These are phyloP conservation scores for Podospora sp. DNA, from an alignment of 495 filamentous ascomycete species.

Conservation along the genomic window DNA sequence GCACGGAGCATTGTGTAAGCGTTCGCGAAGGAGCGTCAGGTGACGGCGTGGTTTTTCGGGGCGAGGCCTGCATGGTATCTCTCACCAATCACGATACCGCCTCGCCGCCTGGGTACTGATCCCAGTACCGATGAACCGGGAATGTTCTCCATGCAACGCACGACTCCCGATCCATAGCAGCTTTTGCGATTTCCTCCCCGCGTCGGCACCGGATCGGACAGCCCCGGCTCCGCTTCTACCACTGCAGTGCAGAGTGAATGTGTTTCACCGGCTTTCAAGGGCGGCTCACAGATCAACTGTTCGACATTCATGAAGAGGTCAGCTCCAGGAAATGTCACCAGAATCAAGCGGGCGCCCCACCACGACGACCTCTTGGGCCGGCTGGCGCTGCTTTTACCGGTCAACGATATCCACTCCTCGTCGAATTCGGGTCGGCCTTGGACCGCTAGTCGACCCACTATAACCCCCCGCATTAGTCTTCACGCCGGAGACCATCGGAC, in stretches of 20 bases:
- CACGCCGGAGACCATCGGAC: slow-evolving; percentile 14
- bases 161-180: slow-evolving; percentile 3
- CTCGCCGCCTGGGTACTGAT: slow-evolving; percentile 4
- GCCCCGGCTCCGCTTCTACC: neutral
- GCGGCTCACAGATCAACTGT: neutral
- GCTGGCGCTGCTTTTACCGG: neutral
- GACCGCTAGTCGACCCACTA: neutral
- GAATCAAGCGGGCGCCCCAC: neutral
- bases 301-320: too few relatives aligned
- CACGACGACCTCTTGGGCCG: neutral
- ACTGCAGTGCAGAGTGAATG: neutral
- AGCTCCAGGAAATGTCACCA: neutral
- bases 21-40: slow-evolving; percentile 1
- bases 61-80: neutral
- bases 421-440: neutral
- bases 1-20: neutral
- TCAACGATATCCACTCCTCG: neutral
- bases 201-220: neutral
- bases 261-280: neutral
- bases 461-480: slow-evolving; percentile 5
- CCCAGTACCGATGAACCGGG: slow-evolving; percentile 9
- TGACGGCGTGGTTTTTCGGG: neutral
- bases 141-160: neutral
- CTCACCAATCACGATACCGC: slow-evolving; percentile 3
- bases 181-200: slow-evolving; percentile 7